Conservation (phyloP, 1,284 basidiomycete genomes). For the Sanghuangporus baumii region DNA sequence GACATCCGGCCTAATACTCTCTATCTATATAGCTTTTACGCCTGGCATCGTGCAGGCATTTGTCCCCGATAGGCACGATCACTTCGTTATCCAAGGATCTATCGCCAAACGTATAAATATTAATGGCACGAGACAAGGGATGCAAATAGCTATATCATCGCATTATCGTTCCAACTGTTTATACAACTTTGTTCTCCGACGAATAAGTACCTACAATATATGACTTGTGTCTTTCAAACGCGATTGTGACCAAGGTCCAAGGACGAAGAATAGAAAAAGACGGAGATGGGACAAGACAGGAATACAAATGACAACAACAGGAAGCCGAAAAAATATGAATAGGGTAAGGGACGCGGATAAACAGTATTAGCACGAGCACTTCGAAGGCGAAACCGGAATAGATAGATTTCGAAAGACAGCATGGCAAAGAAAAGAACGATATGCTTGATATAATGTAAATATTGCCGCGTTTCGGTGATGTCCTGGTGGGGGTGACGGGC, state of each 20-base stretch:
- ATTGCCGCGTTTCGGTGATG: background rate
- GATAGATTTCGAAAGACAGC: background rate
- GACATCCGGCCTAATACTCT: too few relatives aligned
- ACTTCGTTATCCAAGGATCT: too few relatives aligned
- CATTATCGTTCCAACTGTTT: background rate
- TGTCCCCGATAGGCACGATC: too few relatives aligned
- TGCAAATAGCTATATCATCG: background rate
- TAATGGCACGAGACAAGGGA: too few relatives aligned
- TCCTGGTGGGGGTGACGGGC: too few relatives aligned
- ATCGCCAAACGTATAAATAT: too few relatives aligned
- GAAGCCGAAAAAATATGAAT: background rate
- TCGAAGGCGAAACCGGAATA: background rate
- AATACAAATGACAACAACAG: too few relatives aligned
- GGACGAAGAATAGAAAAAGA: background rate
- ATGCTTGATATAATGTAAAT: background rate
- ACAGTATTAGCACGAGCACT: background rate
- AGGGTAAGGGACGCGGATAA: background rate
- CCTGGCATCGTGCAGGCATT: too few relatives aligned
- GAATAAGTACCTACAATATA: conserved; percentile 2
- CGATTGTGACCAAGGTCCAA: background rate
- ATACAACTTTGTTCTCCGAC: conserved; percentile 8
- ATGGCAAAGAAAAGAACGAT: background rate
- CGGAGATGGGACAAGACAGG: too few relatives aligned
- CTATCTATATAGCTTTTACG: too few relatives aligned
- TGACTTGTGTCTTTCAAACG: background rate